Percentiles rank a stretch among this genome's conserved stretches.
phyloP scores from a whole-genome alignment of 805 yeast genomes.

The Saccharomycopsis schoenii region DNA sequence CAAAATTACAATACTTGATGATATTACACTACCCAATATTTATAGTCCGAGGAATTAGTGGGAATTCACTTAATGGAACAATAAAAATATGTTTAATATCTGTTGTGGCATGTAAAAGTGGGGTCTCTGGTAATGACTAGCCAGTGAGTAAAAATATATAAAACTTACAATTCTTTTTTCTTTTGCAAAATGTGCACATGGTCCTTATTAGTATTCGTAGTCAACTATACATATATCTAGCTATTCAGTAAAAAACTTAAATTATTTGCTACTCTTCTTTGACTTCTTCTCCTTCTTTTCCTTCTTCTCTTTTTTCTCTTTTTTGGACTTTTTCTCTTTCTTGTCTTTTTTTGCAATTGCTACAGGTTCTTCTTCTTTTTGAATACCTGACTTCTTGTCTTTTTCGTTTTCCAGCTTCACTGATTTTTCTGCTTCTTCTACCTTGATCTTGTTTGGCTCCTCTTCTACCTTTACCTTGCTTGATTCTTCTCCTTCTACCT shows the following conservation, averaged over 20 bases:
- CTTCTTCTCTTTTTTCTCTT: slow-evolving; percentile 9
- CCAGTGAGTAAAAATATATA: neutral
- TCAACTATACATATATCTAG: too few species aligned
- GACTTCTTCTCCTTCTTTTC: slow-evolving; percentile 11
- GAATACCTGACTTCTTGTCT: slow-evolving; percentile 1
- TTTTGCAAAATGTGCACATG: neutral
- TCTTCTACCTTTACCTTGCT: neutral
- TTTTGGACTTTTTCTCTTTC: slow-evolving; percentile 10
- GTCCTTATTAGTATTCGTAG: neutral
- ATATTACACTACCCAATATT: too few species aligned
- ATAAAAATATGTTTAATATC: too few species aligned
- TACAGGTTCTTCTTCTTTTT: slow-evolving; percentile 2
- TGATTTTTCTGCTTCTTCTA: neutral
- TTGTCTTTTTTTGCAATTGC: slow-evolving; percentile 8
- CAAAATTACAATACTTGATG: too few species aligned
- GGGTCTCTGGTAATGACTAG: too few species aligned
- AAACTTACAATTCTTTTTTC: neutral
- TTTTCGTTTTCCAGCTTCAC: neutral
- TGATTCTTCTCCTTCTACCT: too few species aligned
- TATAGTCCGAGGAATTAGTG: too few species aligned
- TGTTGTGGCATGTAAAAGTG: too few species aligned
- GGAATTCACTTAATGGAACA: too few species aligned
- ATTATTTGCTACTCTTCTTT: neutral
- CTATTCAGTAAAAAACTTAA: neutral
- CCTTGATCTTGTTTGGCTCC: neutral